Evolutionary conservation across 805 yeast genomes (phyloP).

Genomic region (Metschnikowia amazonensis): DNA sequence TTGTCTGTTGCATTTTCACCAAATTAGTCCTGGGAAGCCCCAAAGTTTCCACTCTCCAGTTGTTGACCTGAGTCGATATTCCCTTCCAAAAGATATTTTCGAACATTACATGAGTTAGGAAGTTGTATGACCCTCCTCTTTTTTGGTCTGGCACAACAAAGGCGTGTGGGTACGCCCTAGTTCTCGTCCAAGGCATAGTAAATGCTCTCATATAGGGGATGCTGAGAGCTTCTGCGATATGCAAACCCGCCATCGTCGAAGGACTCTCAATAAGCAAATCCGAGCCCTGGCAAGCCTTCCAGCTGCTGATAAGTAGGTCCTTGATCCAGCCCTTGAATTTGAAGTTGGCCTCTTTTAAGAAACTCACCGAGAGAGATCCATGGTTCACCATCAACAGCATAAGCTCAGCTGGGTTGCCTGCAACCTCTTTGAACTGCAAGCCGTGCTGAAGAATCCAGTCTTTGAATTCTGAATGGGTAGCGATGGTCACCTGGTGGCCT

Average conservation of each 20-base stretch:
- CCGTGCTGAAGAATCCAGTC: constrained; percentile 70
- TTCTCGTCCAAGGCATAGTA: constrained; percentile 98
- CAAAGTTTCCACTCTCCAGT: constrained; percentile 74
- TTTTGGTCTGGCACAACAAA: constrained; percentile 92
- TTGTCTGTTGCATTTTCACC: constrained; percentile 65
- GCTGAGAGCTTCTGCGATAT: constrained; percentile 86
- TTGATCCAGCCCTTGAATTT: constrained; percentile 81
- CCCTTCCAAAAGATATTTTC: constrained; percentile 95
- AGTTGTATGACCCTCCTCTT: constrained; percentile 89
- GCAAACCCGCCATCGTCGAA: constrained; percentile 92
- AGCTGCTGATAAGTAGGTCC: constrained; percentile 65
- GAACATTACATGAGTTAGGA: constrained; percentile 87
- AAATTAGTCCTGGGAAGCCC: constrained; percentile 66
- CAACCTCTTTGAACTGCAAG: constrained; percentile 66
- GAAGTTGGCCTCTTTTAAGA: constrained; percentile 75
- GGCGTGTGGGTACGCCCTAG: constrained; percentile 95
- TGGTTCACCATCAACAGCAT: constrained; percentile 92
- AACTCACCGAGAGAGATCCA: constrained; percentile 79
- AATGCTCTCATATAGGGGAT: constrained; percentile 93
- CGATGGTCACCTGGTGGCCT: constrained; percentile 82
- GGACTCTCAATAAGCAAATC: constrained; percentile 94
- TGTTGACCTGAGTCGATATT: constrained; percentile 77
- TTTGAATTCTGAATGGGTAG: constrained; percentile 79
- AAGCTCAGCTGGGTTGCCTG: constrained; percentile 89
- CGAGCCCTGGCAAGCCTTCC: constrained; percentile 82